These are phyloP conservation scores for Saccharomyces hybrid DNA, from an alignment of 1,139 yeast species.

Conservation along the genomic window DNA sequence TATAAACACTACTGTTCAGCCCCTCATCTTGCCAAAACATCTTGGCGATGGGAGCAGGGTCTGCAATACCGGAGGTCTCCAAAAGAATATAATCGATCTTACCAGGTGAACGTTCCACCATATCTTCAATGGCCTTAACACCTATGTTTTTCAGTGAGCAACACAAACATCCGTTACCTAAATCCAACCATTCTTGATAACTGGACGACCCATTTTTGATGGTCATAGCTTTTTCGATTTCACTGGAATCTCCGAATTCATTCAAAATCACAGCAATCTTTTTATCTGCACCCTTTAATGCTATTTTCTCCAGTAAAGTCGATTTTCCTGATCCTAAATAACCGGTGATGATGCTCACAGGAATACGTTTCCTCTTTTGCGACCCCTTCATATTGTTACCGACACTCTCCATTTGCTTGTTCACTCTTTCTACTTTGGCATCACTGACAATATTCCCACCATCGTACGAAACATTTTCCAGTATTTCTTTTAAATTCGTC, in stretches of 20 bases:
- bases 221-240: conserved; percentile 80
- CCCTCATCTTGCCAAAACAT: conserved; percentile 98
- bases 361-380: conserved; percentile 53
- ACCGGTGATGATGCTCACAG: conserved; percentile 90
- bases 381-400: conserved; percentile 5
- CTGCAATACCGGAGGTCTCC: conserved; percentile 98
- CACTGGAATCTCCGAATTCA: conserved; percentile 85
- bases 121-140: conserved; percentile 84
- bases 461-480: conserved; percentile 21
- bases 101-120: conserved; percentile 64
- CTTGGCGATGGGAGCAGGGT: conserved; percentile 91
- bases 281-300: conserved; percentile 50
- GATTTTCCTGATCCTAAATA: conserved; percentile 94
- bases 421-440: conserved; percentile 26
- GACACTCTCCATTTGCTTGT: conserved; percentile 23
- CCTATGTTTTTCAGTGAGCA: conserved; percentile 95
- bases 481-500: conserved; percentile 22
- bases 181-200: conserved; percentile 90
- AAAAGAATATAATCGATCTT: conserved; percentile 79
- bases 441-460: conserved; percentile 29
- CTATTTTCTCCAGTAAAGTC: conserved; percentile 69
- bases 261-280: conserved; percentile 84
- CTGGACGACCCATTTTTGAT: conserved; percentile 55
- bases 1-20: conserved; percentile 69
- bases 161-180: conserved; percentile 94